Base-by-base conservation (phyloP, 2,329 filamentous ascomycete species). In the Aspergillus tanneri region DNA sequence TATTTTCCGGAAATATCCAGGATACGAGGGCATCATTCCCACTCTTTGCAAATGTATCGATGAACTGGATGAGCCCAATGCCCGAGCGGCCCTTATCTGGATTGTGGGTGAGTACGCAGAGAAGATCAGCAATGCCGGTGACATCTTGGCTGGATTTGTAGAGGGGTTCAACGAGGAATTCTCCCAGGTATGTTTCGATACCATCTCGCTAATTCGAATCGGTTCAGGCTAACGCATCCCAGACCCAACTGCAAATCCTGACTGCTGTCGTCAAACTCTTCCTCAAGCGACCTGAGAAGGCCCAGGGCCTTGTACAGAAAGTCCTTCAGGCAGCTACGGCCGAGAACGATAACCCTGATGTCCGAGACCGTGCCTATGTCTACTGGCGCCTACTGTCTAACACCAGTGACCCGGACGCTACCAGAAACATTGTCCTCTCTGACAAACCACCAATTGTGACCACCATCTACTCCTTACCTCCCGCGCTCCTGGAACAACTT, bases 61-160 rank as follows among this genome's bases (percentile, higher is more conserved):
- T 62, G 93, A 99, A 60, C 72, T 99, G 57, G 93, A 99, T 65
- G 93, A 99, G 70, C 91, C 92, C 1, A 86, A 90, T 61, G 93
- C 93, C 5, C 80, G 93, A 63, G 91, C 88, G 2, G 87, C 92
- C 18, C 76, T 99, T 50, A 97, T 99, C 63, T 99, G 93, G 93
- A 97, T 99, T 58, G 92, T 99, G 5, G 93, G 93, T 59, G 93
- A 99, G 69, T 99, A 99, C 67, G 93, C 93, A 0, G 93, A 99
- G 76, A 99, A 99, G 78, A 99, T 99, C 64, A 95, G 83, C 74
- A 97, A 99, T 62, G 93, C 93, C n/a, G 90, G 91, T 55, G 90
- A 97, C 59, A 97, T 99, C 54, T 72, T 99, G 50, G 80, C 84
- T 43, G 85, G 87, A 14, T 99, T 99, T 64, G 92, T 96, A 10